Evolutionary conservation across 2,329 filamentous ascomycete genomes (phyloP), one percentile per base, ranked within the genome.

Genomic region (Metarhizium humberi): DNA sequence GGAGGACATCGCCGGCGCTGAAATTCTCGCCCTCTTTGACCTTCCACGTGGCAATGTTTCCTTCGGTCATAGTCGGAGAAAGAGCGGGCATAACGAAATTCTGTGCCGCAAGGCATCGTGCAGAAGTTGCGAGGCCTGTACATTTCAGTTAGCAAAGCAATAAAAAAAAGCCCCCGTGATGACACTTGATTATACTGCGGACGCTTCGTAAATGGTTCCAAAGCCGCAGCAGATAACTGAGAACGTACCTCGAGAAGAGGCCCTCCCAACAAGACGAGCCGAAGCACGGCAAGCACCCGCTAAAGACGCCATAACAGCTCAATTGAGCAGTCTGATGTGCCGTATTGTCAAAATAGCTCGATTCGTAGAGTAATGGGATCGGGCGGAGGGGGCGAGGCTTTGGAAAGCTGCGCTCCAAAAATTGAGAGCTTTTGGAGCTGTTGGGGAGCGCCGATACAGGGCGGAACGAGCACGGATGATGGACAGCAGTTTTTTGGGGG

Each of bases 41-140:
- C 71, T 85, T 87, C 90, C 90, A 95, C 58, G 73, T 82, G 50
- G 88, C 81, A 66, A 95, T 95, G 72, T 90, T 94, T 58, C 90
- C 90, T 73, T 95, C 90, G 59, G 90, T 95, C 90, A 95, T 95
- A 56, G 90, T 95, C 55, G 90, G 90, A 59, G 90, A 95, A 60
- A 95, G 80, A 45, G 90, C 90, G 30, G 90, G 90, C 91, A 95
- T 95, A 55, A 85, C 88, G 74, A 95, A 91, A 73, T 92, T 94
- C 61, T 91, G 86, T 29, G 90, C 90, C 51, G 87, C 90, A 63
- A 86, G 78, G 64, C 76, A 78, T 62, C 78, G 74, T 56, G 83
- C 73, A 55, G 82, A 82, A 46, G 84, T 82, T 61, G 80, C 78
- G 69, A 88, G 84, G 64, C 80, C 87, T 90, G 64, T 49, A 61